These are phyloP conservation scores for Halophytophthora polymorphica DNA, from an alignment of 352 stramenopile species.

Conservation along the genomic window DNA sequence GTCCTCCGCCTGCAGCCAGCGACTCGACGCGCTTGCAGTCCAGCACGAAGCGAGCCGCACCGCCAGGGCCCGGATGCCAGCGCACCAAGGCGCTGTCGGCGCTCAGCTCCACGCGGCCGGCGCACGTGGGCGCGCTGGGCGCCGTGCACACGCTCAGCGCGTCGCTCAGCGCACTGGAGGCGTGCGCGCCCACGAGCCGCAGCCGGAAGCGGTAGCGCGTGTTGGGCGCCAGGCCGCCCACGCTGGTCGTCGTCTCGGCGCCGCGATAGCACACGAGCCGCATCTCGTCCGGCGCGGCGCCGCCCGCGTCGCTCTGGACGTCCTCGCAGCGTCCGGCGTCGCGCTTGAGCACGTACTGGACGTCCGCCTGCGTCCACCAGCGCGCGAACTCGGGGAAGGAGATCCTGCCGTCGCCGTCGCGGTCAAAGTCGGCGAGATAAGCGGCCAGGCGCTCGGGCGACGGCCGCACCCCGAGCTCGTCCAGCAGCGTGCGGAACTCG, in stretches of 20 bases:
- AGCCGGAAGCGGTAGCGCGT: slow-evolving; percentile 84
- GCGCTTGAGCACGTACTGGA: slow-evolving; percentile 85
- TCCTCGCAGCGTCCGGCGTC: slow-evolving; percentile 24
- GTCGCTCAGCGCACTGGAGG: slow-evolving; percentile 72
- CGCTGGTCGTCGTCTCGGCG: slow-evolving; percentile 30
- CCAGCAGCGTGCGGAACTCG: slow-evolving; percentile 82
- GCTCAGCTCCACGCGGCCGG: slow-evolving; percentile 53
- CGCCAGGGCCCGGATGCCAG: slow-evolving; percentile 78
- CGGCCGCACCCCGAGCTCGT: slow-evolving; percentile 79
- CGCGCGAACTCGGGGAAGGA: slow-evolving; percentile 84
- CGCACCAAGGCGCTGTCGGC: slow-evolving; percentile 57
- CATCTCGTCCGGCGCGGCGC: slow-evolving; percentile 37
- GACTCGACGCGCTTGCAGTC: slow-evolving; percentile 77
- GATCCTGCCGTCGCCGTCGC: slow-evolving; percentile 77
- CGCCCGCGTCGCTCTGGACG: slow-evolving; percentile 3
- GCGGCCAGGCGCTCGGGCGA: slow-evolving; percentile 77
- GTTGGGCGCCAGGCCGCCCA: slow-evolving; percentile 80
- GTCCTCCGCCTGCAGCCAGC: slow-evolving; percentile 18
- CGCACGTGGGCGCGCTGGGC: slow-evolving; percentile 47
- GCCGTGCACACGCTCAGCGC: slow-evolving; percentile 71
- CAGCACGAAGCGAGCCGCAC: slow-evolving; percentile 67
- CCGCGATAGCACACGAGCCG: slow-evolving; percentile 74
- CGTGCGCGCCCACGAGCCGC: slow-evolving; percentile 68
- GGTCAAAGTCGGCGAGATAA: slow-evolving; percentile 85
- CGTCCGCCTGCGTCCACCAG: slow-evolving; percentile 84